These are phyloP conservation scores for Trichoderma sp. DNA, from an alignment of 2,329 filamentous ascomycete species.

Conservation along the genomic window DNA sequence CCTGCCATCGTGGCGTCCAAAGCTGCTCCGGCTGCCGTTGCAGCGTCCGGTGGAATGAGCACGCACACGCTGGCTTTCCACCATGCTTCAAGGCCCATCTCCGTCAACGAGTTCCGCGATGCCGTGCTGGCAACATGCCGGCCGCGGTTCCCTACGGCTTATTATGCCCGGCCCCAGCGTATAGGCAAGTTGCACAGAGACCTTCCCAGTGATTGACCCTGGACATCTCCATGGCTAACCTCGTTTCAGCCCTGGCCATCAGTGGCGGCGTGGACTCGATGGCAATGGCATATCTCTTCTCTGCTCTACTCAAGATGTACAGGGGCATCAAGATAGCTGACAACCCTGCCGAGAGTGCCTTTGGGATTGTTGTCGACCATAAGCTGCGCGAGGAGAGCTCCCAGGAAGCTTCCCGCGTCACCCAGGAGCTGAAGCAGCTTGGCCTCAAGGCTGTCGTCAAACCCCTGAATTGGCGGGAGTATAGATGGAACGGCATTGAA, in stretches of 20 bases:
- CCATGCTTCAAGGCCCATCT: constrained; percentile 38
- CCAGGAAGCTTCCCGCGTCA: constrained; percentile 51
- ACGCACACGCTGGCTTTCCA: constrained; percentile 34
- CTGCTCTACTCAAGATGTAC: constrained; percentile 38
- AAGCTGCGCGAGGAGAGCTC: constrained; percentile 50
- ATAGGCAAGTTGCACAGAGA: constrained; percentile 37
- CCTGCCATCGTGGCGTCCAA: constrained; percentile 14
- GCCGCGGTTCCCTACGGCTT: constrained; percentile 47
- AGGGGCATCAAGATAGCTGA: constrained; percentile 42
- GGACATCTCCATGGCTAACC: not conserved
- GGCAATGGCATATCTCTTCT: constrained; percentile 78
- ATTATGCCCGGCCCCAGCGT: constrained; percentile 33
- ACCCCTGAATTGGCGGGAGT: constrained; percentile 46
- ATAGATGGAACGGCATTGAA: constrained; percentile 31
- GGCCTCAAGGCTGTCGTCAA: constrained; percentile 31
- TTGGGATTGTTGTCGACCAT: constrained; percentile 57
- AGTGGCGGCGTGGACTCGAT: constrained; percentile 98
- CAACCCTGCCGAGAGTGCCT: constrained; percentile 41
- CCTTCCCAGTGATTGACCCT: not conserved
- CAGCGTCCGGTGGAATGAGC: constrained; percentile 35
- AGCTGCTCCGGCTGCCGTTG: constrained; percentile 1
- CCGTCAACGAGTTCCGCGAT: constrained; percentile 40
- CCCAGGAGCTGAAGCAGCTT: constrained; percentile 37
- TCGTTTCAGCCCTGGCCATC: constrained; percentile 64
- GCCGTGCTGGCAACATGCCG: constrained; percentile 49